Base-by-base conservation (phyloP, 257 asterid species). In the Mentha longifolia region DNA sequence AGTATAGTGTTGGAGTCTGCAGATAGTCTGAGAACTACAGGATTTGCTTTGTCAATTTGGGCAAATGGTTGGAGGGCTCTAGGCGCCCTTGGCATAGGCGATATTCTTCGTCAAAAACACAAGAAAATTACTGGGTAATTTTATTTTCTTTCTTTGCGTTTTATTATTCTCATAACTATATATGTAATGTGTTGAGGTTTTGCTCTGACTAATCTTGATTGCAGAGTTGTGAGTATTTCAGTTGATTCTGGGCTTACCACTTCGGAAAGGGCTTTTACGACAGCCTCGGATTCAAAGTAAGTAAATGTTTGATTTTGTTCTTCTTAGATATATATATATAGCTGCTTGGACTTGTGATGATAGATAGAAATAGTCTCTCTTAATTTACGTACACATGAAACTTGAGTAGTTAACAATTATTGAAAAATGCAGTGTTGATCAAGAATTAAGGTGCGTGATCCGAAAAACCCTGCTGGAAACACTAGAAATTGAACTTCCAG, bases 21-120 rank as follows among this genome's bases (percentile, higher is more conserved):
- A 31, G 71, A 66, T 4, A 49, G 47, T 16, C 17, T 66, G 2
- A 49, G 61, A 49, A 66, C 71, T 6, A 4, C 59, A 3, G 61
- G 71, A n/a, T 66, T 31, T 49, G 71, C 71, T 31, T 11, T 66
- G 0, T 19, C 31, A 66, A 9, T 66, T 5, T 66, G 71, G 71
- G 5, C 33, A 1, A 66, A 66, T 49, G 71, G 46, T n/a, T 66
- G 71, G 71, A 66, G 31, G 61, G 71, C 61, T 15, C 58, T 66
- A 9, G 71, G 47, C 28, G 61, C 71, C 47, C 15, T 66, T 5
- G 71, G 61, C 30, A 7, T 67, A 5, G 72, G 37, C 46, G 15
- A 67, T 6, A 33, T 51, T 8, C 39, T 67, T 67, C 72, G 62
- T 9, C 47, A n/a, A 6, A 51, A 67, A 50, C 50, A 67, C 51